Conservation (phyloP, 345 rosid species). For the Eucalyptus camaldulensis region DNA sequence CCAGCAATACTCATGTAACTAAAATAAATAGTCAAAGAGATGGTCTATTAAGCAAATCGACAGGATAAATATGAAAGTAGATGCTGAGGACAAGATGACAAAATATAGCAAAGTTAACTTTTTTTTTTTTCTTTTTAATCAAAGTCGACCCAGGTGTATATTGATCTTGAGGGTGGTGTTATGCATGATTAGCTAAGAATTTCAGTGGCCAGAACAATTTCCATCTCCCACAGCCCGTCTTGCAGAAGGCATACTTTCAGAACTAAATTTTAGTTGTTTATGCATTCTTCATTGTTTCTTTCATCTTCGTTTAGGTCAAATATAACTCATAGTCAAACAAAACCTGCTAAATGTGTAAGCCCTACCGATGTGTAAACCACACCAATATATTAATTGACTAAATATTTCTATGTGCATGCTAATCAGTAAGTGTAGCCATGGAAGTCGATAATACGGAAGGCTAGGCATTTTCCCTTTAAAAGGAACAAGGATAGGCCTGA, state of each 20-base stretch:
- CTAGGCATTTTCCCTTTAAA: neutral
- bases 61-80: neutral
- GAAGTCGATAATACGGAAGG: neutral
- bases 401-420: neutral
- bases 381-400: neutral
- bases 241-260: neutral
- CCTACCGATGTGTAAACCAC: neutral
- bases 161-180: neutral
- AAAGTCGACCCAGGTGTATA: neutral
- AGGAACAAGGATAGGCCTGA: neutral
- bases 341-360: neutral
- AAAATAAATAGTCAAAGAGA: neutral
- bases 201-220: neutral
- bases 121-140: neutral
- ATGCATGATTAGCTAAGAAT: neutral
- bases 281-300: neutral
- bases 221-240: neutral
- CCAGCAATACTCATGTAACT: neutral
- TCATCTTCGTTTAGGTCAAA: neutral
- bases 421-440: neutral
- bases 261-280: neutral
- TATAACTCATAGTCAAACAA: neutral
- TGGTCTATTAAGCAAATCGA: neutral
- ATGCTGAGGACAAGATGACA: neutral
- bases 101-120: neutral